Evolutionary conservation across 1,139 yeast genomes (phyloP).

Genomic region (Blastobotrys elegans): DNA sequence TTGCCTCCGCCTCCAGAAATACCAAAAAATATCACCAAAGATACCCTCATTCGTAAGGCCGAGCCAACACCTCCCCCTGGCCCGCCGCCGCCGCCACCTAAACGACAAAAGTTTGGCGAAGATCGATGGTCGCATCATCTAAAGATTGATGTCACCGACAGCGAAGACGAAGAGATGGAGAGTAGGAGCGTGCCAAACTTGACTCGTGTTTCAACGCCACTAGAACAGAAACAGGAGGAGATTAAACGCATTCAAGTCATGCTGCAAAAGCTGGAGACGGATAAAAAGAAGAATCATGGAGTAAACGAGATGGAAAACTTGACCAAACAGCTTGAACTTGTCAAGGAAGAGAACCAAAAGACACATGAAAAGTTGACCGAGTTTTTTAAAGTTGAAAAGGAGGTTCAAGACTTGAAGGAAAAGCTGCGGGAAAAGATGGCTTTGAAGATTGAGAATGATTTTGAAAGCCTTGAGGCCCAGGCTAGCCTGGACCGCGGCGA

Average conservation of each 20-base stretch:
- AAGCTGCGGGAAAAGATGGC: constrained; percentile 13
- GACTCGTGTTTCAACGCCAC: not conserved
- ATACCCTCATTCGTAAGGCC: not conserved
- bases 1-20: not conserved
- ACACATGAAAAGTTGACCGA: constrained; percentile 13
- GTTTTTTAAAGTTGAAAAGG: constrained; percentile 13
- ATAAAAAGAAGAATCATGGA: not conserved
- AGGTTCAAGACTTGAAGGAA: constrained; percentile 17
- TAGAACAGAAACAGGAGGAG: constrained; percentile 14
- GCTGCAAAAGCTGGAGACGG: constrained; percentile 8
- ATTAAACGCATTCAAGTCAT: constrained; percentile 14
- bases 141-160: constrained; percentile 23
- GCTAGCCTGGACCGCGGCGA: not conserved
- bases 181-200: not conserved
- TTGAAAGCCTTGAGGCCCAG: constrained; percentile 7
- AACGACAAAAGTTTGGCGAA: constrained; percentile 33
- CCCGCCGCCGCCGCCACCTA: not conserved
- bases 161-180: constrained; percentile 14
- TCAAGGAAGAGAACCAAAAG: not conserved
- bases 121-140: constrained; percentile 28
- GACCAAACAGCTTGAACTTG: not conserved
- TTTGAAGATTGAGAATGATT: constrained; percentile 5
- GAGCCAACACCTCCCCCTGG: not conserved
- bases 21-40: not conserved
- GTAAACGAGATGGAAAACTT: not conserved